Base-by-base conservation (phyloP, 2,329 filamentous ascomycete genomes). In the Didymella lethalis region DNA sequence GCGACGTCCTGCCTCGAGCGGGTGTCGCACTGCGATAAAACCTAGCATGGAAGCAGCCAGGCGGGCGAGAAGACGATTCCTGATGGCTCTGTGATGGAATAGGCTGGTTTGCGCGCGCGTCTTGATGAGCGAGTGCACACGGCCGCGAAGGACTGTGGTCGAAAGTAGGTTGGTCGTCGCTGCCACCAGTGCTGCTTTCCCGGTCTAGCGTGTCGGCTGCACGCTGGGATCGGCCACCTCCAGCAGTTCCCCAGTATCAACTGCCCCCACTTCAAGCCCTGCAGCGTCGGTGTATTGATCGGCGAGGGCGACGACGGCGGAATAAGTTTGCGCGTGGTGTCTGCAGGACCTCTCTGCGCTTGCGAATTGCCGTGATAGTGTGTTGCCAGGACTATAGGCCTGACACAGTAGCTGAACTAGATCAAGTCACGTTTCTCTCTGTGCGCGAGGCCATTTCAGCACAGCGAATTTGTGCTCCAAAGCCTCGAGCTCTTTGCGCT, bases 1-100 rank as follows among this genome's bases (percentile, higher is more conserved):
- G 72, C 72, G 71, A 71, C 75, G 70, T 75, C 75, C 72, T 72
- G 73, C 75, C 75, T 77, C 75, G 74, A 75, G 73, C 75, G 74
- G 72, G 72, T 73, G 68, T 77, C 76, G 76, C 73, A 66, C 70
- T 66, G 67, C 68, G 64, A 61, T 72, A 65, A 71, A 73, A 75
- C 65, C 67, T 69, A 73, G 73, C 74, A 77, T 78, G 72, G 73
- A 75, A 75, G 71, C 60, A 70, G 73, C 69, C 65, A 62, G 62
- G 64, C 63, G 65, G 66, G 65, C 63, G 63, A 50, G 60, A 64
- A 75, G 65, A 62, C 63, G 66, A 59, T 53, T 50, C 62, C 55
- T 61, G 69, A 71, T 72, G 67, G 65, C 62, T 69, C 60, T 59
- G 70, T 70, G 76, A 76, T 76, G 75, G 51, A 77, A 73, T 59